These are phyloP conservation scores for Lactarius psammicola DNA, from an alignment of 768 basidiomycete genomes.

Conservation along the genomic window DNA sequence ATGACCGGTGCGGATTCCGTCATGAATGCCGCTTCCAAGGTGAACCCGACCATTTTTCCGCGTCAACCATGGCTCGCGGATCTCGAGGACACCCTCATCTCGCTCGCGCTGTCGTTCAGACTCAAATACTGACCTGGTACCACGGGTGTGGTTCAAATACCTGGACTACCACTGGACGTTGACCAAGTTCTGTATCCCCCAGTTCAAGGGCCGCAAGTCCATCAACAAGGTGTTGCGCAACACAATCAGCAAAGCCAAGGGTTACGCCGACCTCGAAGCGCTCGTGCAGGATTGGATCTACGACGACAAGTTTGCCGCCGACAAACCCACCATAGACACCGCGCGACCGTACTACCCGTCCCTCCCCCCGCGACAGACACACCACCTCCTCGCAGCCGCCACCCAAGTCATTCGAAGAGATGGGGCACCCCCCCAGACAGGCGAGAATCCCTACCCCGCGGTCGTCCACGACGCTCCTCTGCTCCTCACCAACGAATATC, in stretches of 20 bases:
- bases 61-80: conserved; percentile 62
- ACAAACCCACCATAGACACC: conserved; percentile 19
- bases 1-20: conserved; percentile 88
- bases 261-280: conserved; percentile 37
- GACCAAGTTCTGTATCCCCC: conserved; percentile 83
- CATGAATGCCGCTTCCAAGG: conserved; percentile 95
- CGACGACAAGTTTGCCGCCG: conserved; percentile 24
- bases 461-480: no score
- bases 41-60: conserved; percentile 88
- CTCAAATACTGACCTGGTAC: neutral
- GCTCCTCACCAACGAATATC: no score
- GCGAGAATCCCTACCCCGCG: no score
- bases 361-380: conserved; percentile 9
- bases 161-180: conserved; percentile 79
- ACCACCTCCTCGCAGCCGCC: neutral
- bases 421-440: no score
- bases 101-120: conserved; percentile 43
- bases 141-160: conserved; percentile 56
- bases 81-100: conserved; percentile 64
- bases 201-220: conserved; percentile 72
- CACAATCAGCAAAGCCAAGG: conserved; percentile 57
- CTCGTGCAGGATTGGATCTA: conserved; percentile 29
- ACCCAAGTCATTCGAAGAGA: no score
- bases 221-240: conserved; percentile 57
- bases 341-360: conserved; percentile 6